Evolutionary conservation across 1,284 basidiomycete genomes (phyloP), one percentile per base, ranked within the genome.

Genomic region (Puccinia triticina): DNA sequence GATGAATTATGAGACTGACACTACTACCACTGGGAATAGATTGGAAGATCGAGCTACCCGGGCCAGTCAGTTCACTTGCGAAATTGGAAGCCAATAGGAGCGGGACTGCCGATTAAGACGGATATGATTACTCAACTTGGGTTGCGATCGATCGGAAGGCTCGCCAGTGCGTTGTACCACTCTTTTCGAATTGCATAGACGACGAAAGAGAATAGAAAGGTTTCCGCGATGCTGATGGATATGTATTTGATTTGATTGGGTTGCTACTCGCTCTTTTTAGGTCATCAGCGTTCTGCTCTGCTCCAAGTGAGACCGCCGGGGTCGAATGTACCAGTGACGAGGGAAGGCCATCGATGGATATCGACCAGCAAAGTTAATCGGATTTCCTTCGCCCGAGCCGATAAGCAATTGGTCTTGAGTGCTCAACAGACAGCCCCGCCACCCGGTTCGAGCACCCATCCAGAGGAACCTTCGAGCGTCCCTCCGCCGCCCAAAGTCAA

Each of bases 101-200:
- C 34, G 2, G 2, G 40, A 29, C 16, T 37, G 2, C 23, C 34
- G 64, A 18, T 29, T 46, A 21, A 16, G 18, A n/a, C 16, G n/a
- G n/a, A 69, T 7, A 69, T 69, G 66, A 16, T 48, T n/a, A 48
- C 66, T n/a, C 66, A 69, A 40, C 66, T 46, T 46, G 66, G 66
- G 5, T 18, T 69, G n/a, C 66, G 66, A 69, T 69, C 66, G 66
- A 29, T 48, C 32, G 12, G 40, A 37, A 69, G 66, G 66, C 40
- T 26, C 29, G 12, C 29, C 43, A 23, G 66, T 69, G n/a, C 66
- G 66, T 69, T 18, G 21, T 69, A 46, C 40, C n/a, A 40, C 21
- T 48, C n/a, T 48, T 21, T 43, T n/a, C 11, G 21, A 23, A 48
- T 29, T n/a, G n/a, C n/a, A 0, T n/a, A 23, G 64, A 23, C 21